Evolutionary conservation across 108 stramenopile species (phyloP).

Genomic region (Halocafeteria seosinensis): DNA sequence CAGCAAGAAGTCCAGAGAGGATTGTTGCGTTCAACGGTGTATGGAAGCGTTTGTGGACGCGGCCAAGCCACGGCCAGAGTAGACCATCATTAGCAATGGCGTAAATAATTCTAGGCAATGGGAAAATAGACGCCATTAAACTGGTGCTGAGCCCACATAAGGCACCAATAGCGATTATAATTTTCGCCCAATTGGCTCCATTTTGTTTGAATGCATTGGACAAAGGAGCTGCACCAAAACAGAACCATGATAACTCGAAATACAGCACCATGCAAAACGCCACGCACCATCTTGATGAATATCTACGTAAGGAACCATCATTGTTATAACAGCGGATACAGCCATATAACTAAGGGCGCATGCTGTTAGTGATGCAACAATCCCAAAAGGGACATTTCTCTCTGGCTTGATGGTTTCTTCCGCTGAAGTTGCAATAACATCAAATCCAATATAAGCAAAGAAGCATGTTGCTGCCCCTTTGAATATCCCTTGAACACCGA

Average conservation of each 20-base stretch:
- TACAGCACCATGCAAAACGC: too few relatives aligned
- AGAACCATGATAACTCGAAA: too few relatives aligned
- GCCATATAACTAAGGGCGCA: slow-evolving; percentile 26
- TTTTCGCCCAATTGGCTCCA: slow-evolving; percentile 17
- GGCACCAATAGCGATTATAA: slow-evolving; percentile 32
- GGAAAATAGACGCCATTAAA: slow-evolving; percentile 36
- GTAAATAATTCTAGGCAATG: slow-evolving; percentile 44
- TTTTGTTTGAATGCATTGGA: slow-evolving; percentile 24
- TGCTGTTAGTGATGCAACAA: slow-evolving; percentile 27
- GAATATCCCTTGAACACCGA: slow-evolving; percentile 3
- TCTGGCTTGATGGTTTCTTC: slow-evolving; percentile 38
- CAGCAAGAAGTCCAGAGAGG: slow-evolving; percentile 32
- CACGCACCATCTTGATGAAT: too few relatives aligned
- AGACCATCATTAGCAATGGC: slow-evolving; percentile 44
- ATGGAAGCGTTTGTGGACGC: slow-evolving; percentile 16
- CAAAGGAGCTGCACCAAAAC: slow-evolving; percentile 34
- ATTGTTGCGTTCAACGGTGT: slow-evolving; percentile 30
- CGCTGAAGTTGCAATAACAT: slow-evolving; percentile 31
- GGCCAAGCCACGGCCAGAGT: slow-evolving; percentile 34
- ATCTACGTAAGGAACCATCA: slow-evolving; percentile 23
- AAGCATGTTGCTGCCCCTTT: slow-evolving; percentile 26
- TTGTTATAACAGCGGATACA: slow-evolving; percentile 24
- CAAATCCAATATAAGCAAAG: slow-evolving; percentile 21
- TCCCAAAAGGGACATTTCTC: slow-evolving; percentile 40
- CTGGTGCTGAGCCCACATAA: slow-evolving; percentile 31